Base-by-base conservation (phyloP, 2,329 filamentous ascomycete species). In the Capronia epimyces region DNA sequence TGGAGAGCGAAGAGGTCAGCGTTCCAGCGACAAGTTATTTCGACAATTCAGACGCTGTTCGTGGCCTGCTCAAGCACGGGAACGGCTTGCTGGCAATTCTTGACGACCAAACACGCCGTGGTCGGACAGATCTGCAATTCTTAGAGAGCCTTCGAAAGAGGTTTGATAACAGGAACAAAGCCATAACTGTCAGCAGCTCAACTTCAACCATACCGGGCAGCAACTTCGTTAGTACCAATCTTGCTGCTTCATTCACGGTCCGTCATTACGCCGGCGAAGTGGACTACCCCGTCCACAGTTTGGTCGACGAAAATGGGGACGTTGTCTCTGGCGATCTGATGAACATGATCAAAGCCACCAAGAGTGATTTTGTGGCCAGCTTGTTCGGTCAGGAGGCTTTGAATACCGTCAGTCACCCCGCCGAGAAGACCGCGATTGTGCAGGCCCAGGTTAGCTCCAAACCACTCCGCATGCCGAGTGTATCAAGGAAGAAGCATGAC, bases 241-340 rank as follows among this genome's bases (percentile, higher is more conserved):
- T 81, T 0, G 77, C 86, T 0, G 85, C 89, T 3, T 80, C 80
- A 8, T 98, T 98, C 71, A 90, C 89, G 0, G 83, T 98, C 50
- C 89, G 87, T 68, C 93, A 98, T 69, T 98, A 94, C 68, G 91
- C 91, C 32, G 93, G 93, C 44, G 93, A 97, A 66, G 88, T 98
- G 3, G 93, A 98, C 55, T 98, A 98, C 65, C 84, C 88, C 1
- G 80, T 94, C 54, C 84, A 85, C 61, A 88, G 88, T 3, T 74
- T 98, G 18, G 79, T 97, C 2, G 93, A 98, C 68, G 90, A 95
- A 70, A 98, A 98, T 60, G 89, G 90, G 46, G 93, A 98, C 67
- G 82, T 95, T 56, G 93, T 98, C 57, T 95, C 90, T 3, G 91
- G 89, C 21, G 93, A 98, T 68, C 74, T 98, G 62, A 89, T 98